Evolutionary conservation across 2,329 filamentous ascomycete genomes (phyloP).

Genomic region (Aureobasidium melanogenum): DNA sequence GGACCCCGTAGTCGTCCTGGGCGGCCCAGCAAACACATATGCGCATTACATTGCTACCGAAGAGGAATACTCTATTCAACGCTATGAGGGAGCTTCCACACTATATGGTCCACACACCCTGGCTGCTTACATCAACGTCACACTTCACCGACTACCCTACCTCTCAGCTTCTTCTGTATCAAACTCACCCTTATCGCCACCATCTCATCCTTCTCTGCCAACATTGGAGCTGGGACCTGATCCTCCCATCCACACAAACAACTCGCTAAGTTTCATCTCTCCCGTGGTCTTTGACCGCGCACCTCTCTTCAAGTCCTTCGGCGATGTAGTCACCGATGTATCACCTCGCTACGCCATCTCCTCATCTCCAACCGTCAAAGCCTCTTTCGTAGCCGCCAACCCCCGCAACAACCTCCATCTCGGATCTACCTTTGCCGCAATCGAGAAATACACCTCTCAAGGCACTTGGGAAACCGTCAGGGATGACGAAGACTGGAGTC

Average conservation of each 20-base stretch:
- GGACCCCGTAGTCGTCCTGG: slow-evolving; percentile 68
- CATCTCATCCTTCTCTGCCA: slow-evolving; percentile 24
- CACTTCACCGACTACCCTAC: slow-evolving; percentile 61
- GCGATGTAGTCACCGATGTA: slow-evolving; percentile 50
- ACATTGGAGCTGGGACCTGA: slow-evolving; percentile 41
- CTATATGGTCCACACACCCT: slow-evolving; percentile 77
- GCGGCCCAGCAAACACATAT: slow-evolving; percentile 85
- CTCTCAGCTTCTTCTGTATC: slow-evolving; percentile 41
- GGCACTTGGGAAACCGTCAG: slow-evolving; percentile 55
- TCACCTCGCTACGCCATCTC: slow-evolving; percentile 48
- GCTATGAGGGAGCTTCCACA: slow-evolving; percentile 92
- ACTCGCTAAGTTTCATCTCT: slow-evolving; percentile 71
- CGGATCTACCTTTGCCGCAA: slow-evolving; percentile 66
- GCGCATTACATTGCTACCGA: slow-evolving; percentile 71
- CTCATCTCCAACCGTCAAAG: slow-evolving; percentile 51
- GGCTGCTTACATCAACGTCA: slow-evolving; percentile 79
- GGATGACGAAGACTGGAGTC: slow-evolving; percentile 72
- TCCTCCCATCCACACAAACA: slow-evolving; percentile 70
- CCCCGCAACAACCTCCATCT: slow-evolving; percentile 79
- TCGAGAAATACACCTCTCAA: slow-evolving; percentile 52
- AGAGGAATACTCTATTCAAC: slow-evolving; percentile 75
- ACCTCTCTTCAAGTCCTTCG: slow-evolving; percentile 60
- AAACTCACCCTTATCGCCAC: slow-evolving; percentile 28
- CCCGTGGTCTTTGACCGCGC: slow-evolving; percentile 66
- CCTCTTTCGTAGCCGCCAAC: slow-evolving; percentile 75